Percentiles rank a stretch among this genome's conserved stretches.
Evolutionary conservation across 1,139 yeast species (phyloP).

Genomic region (Hyphopichia khmerensis): DNA sequence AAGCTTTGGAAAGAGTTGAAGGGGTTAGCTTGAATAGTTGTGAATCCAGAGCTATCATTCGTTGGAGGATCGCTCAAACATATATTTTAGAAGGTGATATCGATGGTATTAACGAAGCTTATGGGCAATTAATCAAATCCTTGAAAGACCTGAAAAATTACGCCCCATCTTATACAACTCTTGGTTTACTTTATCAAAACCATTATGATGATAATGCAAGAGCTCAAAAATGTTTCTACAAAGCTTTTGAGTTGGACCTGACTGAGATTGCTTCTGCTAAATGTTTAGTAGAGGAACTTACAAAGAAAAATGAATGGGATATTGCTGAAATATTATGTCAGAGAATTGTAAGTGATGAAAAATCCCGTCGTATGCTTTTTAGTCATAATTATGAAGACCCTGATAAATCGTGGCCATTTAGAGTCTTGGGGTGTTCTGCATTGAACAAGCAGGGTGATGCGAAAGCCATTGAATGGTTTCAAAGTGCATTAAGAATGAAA

Average conservation of each 20-base stretch:
- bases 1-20: slow-evolving; percentile 40
- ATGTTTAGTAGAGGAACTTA: slow-evolving; percentile 65
- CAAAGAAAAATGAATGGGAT: slow-evolving; percentile 75
- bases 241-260: slow-evolving; percentile 84
- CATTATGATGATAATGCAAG: slow-evolving; percentile 58
- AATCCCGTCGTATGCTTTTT: slow-evolving; percentile 51
- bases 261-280: slow-evolving; percentile 75
- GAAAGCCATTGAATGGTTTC: slow-evolving; percentile 86
- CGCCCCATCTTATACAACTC: slow-evolving; percentile 77
- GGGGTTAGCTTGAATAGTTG: slow-evolving; percentile 54
- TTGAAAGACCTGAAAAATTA: slow-evolving; percentile 60
- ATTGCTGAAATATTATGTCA: slow-evolving; percentile 75
- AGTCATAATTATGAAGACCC: slow-evolving; percentile 27
- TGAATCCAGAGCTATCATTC: slow-evolving; percentile 57
- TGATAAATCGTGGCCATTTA: slow-evolving; percentile 75
- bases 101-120: slow-evolving; percentile 39
- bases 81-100: slow-evolving; percentile 23
- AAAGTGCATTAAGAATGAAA: slow-evolving; percentile 72
- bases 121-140: slow-evolving; percentile 57
- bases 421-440: slow-evolving; percentile 79
- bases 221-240: slow-evolving; percentile 84
- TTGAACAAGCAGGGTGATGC: slow-evolving; percentile 72
- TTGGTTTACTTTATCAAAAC: slow-evolving; percentile 69
- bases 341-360: slow-evolving; percentile 61
- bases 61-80: slow-evolving; percentile 76